phyloP scores from a whole-genome alignment of 371 early-diverging fungal genomes.

The Mucor indicus region DNA sequence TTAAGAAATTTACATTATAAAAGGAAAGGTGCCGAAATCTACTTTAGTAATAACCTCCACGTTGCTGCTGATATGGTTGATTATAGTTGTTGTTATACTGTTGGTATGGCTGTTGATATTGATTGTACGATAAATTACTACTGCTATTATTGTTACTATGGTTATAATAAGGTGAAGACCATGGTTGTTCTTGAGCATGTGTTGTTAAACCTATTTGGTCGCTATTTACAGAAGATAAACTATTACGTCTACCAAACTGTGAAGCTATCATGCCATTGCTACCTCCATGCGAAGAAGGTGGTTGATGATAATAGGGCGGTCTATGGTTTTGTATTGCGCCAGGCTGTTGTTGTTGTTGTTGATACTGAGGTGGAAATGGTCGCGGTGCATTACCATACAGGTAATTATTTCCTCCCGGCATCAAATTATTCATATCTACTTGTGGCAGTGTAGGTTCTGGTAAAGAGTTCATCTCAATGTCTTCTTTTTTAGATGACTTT shows the following conservation, averaged over 20 bases:
- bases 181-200: constrained; percentile 21
- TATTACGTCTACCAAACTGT: constrained; percentile 20
- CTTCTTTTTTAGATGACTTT: constrained; percentile 9
- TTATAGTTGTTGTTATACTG: too few relatives aligned
- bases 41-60: background rate
- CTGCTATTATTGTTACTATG: background rate
- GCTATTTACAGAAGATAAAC: constrained; percentile 21
- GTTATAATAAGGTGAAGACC: constrained; percentile 9
- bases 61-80: background rate
- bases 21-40: too few relatives aligned
- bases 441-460: constrained; percentile 26
- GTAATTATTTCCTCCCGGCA: too few relatives aligned
- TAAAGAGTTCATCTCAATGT: constrained; percentile 18
- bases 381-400: background rate
- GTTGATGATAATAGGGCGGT: constrained; percentile 9
- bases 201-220: constrained; percentile 22
- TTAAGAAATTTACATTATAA: too few relatives aligned
- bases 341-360: background rate
- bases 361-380: background rate
- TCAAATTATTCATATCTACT: constrained; percentile 3
- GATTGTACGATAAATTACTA: constrained; percentile 2
- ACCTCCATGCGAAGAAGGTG: background rate
- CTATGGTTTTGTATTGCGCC: background rate
- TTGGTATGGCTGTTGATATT: constrained; percentile 8
- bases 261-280: background rate